Evolutionary conservation across 495 filamentous ascomycete genomes (phyloP).

Genomic region (Cercophora sp.): DNA sequence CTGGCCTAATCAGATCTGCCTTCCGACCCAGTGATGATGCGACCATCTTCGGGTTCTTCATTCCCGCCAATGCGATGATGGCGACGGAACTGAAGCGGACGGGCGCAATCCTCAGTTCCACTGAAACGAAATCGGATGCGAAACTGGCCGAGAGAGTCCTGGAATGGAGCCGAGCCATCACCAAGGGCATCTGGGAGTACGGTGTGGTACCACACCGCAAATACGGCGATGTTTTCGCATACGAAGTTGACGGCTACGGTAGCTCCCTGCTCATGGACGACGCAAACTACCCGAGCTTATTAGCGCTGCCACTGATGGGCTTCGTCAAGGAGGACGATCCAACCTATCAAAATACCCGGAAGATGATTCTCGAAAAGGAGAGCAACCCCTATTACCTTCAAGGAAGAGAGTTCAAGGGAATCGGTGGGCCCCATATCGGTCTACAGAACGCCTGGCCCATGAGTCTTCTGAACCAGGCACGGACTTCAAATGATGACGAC

Average conservation of each 20-base stretch:
- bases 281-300: constrained; percentile 87
- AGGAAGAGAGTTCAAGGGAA: constrained; percentile 77
- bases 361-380: constrained; percentile 74
- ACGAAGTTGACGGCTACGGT: constrained; percentile 94
- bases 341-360: constrained; percentile 84
- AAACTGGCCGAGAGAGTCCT: constrained; percentile 52
- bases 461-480: constrained; percentile 83
- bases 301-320: constrained; percentile 82
- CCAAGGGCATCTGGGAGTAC: constrained; percentile 76
- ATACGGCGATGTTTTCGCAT: constrained; percentile 90
- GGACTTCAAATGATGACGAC: constrained; percentile 80
- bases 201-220: constrained; percentile 81
- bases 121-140: constrained; percentile 43
- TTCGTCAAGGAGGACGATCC: constrained; percentile 64
- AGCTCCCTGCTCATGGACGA: constrained; percentile 93
- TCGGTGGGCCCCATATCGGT: constrained; percentile 80
- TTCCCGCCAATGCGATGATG: constrained; percentile 96
- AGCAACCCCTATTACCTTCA: constrained; percentile 88
- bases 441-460: constrained; percentile 94
- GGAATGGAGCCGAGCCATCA: constrained; percentile 63
- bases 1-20: constrained; percentile 82
- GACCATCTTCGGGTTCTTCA: constrained; percentile 93
- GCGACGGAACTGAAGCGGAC: constrained; percentile 80
- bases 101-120: constrained; percentile 60
- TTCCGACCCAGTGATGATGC: constrained; percentile 98